Evolutionary conservation across 495 filamentous ascomycete genomes (phyloP).

Genomic region (Penicillium argentinense): DNA sequence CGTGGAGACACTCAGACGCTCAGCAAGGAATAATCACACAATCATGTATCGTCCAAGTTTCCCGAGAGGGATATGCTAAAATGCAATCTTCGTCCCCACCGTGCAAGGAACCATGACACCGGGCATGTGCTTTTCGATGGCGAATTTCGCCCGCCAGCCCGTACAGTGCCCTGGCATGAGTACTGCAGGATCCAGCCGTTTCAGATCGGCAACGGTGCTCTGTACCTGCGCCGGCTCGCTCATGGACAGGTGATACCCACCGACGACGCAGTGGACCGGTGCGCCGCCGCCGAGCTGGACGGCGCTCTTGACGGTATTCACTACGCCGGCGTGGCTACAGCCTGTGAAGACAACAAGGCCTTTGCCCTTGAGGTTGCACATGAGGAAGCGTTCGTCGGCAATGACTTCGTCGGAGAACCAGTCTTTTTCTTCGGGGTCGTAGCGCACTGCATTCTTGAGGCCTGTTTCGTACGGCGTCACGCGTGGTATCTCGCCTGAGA

Average conservation of each 20-base stretch:
- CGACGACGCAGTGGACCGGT: conserved; percentile 57
- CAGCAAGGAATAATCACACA: too few relatives aligned
- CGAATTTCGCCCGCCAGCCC: conserved; percentile 62
- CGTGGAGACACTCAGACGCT: conserved; percentile 17
- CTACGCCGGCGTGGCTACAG: conserved; percentile 61
- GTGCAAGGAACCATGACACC: conserved; percentile 57
- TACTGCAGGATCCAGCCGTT: conserved; percentile 51
- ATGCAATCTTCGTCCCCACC: conserved; percentile 53
- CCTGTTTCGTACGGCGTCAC: conserved; percentile 55
- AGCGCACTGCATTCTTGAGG: conserved; percentile 48
- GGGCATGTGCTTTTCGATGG: conserved; percentile 57
- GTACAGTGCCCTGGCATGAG: conserved; percentile 62
- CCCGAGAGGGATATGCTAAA: too few relatives aligned
- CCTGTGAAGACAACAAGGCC: conserved; percentile 63
- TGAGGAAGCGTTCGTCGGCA: conserved; percentile 58
- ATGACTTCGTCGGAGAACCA: conserved; percentile 59
- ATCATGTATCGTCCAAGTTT: too few relatives aligned
- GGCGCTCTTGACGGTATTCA: conserved; percentile 56
- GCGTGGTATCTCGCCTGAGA: conserved; percentile 59
- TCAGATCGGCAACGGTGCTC: conserved; percentile 51
- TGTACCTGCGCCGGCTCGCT: conserved; percentile 44
- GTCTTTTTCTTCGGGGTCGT: conserved; percentile 39
- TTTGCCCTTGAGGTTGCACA: conserved; percentile 59
- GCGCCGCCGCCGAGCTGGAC: conserved; percentile 36
- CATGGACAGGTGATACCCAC: conserved; percentile 60